Percentiles rank a stretch among this genome's conserved stretches.
Conservation (phyloP, 1,284 basidiomycete genomes). For the Irpex sp. region DNA sequence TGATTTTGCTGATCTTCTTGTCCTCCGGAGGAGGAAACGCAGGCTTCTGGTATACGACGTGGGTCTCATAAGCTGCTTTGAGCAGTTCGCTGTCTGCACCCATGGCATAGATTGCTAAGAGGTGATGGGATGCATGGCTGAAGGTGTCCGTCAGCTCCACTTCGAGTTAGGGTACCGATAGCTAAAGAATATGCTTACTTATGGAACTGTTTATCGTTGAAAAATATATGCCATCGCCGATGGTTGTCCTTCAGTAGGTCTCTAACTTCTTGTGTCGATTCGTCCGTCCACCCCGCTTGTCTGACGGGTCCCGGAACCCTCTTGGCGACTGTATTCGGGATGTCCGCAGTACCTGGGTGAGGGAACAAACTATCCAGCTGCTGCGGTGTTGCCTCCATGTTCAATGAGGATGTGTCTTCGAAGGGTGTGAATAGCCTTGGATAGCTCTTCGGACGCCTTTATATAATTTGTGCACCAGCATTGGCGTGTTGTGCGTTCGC, state of each 20-base stretch:
- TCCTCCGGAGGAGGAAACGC: constrained; percentile 11
- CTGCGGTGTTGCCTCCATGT: constrained; percentile 13
- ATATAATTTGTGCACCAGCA: too few species aligned
- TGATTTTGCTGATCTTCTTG: constrained; percentile 13
- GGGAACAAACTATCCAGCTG: constrained; percentile 20
- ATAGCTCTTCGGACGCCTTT: too few species aligned
- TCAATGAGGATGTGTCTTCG: too few species aligned
- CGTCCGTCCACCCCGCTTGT: constrained; percentile 45
- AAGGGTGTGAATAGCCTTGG: too few species aligned
- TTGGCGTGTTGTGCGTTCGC: too few species aligned
- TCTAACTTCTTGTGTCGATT: constrained; percentile 42
- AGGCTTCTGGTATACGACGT: constrained; percentile 16
- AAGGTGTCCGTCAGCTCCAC: not conserved
- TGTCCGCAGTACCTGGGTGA: constrained; percentile 7
- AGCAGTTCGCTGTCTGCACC: constrained; percentile 10
- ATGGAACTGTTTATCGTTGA: constrained; percentile 57
- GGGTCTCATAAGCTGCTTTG: constrained; percentile 15
- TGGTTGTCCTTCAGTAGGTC: constrained; percentile 54
- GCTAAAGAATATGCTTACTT: constrained; percentile 33
- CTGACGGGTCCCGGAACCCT: constrained; percentile 22
- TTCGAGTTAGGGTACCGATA: not conserved
- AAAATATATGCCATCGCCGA: constrained; percentile 55
- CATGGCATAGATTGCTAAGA: constrained; percentile 17
- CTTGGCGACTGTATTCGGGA: not conserved
- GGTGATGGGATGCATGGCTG: constrained; percentile 17